phyloP scores from a whole-genome alignment of 371 early-diverging fungal genomes.

The Mortierella sp. region DNA sequence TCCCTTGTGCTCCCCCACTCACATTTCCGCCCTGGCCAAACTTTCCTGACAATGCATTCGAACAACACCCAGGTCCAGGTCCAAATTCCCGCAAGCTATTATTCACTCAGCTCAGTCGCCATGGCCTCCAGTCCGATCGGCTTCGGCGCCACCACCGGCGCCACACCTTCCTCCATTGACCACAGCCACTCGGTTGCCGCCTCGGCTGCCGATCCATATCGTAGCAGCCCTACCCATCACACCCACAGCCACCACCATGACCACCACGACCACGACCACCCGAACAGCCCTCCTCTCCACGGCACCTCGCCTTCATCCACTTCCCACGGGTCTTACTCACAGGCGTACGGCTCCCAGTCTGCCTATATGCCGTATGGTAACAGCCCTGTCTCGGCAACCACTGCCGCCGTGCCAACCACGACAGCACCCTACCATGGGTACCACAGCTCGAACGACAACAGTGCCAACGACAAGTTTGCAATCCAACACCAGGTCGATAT shows the following conservation, averaged over 20 bases:
- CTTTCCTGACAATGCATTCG: conserved; percentile 27
- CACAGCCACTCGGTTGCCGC: conserved; percentile 10
- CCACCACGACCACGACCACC: conserved; percentile 11
- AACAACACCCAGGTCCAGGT: conserved; percentile 51
- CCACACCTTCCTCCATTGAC: conserved; percentile 19
- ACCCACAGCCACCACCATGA: conserved; percentile 5
- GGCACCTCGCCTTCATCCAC: not conserved
- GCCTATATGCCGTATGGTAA: not conserved
- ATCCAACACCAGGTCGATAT: conserved; percentile 42
- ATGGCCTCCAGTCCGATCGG: conserved; percentile 26
- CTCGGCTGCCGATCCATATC: not conserved
- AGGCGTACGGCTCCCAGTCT: not conserved
- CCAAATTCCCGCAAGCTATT: conserved; percentile 37
- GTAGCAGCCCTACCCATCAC: not conserved
- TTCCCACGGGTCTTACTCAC: too few relatives aligned
- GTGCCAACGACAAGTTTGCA: conserved; percentile 33
- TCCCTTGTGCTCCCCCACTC: not conserved
- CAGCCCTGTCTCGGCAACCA: not conserved
- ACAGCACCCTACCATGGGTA: conserved; percentile 25
- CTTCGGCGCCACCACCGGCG: conserved; percentile 19
- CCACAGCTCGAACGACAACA: conserved; percentile 17
- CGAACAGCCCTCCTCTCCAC: not conserved
- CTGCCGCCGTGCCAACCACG: conserved; percentile 4
- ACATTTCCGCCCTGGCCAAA: not conserved
- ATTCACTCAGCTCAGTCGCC: conserved; percentile 43